Conservation (phyloP, 2,329 filamentous ascomycete genomes). For the Colletotrichum coccodes region DNA sequence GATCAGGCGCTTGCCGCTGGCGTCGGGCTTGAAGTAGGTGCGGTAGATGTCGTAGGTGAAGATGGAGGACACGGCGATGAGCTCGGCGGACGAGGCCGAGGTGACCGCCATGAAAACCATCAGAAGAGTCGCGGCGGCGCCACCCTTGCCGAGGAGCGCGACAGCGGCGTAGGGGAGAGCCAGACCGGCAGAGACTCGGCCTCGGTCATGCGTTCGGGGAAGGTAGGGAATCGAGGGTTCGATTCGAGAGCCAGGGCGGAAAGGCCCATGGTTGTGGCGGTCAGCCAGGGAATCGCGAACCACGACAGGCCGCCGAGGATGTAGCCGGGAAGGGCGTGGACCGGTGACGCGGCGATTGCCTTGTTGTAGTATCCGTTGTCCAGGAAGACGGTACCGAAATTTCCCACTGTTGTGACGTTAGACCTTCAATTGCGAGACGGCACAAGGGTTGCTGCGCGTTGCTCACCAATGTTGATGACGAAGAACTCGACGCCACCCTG, state of each 20-base stretch:
- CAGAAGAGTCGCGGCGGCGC: conserved; percentile 77
- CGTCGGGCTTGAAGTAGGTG: conserved; percentile 83
- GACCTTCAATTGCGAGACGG: conserved; percentile 46
- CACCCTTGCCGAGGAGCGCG: conserved; percentile 80
- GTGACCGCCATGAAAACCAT: conserved; percentile 89
- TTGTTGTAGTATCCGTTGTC: conserved; percentile 89
- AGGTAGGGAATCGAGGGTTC: conserved; percentile 74
- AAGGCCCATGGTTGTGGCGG: conserved; percentile 83
- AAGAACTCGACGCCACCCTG: conserved; percentile 77
- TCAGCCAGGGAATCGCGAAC: conserved; percentile 90
- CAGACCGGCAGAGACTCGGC: conserved; percentile 79
- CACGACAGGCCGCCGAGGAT: conserved; percentile 79
- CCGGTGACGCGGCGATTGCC: conserved; percentile 81
- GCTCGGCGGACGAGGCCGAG: conserved; percentile 78
- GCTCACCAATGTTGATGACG: conserved; percentile 75
- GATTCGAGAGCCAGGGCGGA: conserved; percentile 79
- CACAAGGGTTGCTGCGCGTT: too few relatives aligned
- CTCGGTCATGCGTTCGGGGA: conserved; percentile 73
- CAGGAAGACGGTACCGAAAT: conserved; percentile 80
- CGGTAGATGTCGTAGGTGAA: conserved; percentile 91
- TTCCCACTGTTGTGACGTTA: conserved; percentile 60
- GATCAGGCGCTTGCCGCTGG: conserved; percentile 80
- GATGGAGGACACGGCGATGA: conserved; percentile 86
- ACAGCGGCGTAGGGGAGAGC: conserved; percentile 83
- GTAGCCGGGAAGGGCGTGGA: conserved; percentile 83